Conservation (phyloP, 345 rosid species). For the Syzygium grande region DNA sequence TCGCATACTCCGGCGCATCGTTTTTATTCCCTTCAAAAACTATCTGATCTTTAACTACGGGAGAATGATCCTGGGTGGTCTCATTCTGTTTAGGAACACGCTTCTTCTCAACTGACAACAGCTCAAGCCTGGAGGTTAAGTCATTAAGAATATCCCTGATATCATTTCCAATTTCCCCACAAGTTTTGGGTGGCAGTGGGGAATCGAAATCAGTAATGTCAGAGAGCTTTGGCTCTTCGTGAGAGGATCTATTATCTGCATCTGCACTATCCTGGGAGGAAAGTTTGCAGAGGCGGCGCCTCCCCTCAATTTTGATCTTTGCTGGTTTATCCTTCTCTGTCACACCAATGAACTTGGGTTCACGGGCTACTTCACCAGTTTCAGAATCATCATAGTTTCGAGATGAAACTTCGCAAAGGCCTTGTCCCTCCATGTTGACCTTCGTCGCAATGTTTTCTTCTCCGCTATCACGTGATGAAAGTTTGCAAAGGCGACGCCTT, state of each 20-base stretch:
- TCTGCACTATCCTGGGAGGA: slow-evolving; percentile 27
- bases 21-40: neutral
- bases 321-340: slow-evolving; percentile 5
- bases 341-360: neutral
- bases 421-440: slow-evolving; percentile 20
- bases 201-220: slow-evolving; percentile 64
- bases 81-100: slow-evolving; percentile 18
- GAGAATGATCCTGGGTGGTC: slow-evolving; percentile 7
- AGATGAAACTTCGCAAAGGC: neutral
- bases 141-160: slow-evolving; percentile 75
- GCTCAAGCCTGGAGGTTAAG: slow-evolving; percentile 66
- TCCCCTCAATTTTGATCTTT: slow-evolving; percentile 47
- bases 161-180: slow-evolving; percentile 23
- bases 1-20: slow-evolving; percentile 25
- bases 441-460: neutral
- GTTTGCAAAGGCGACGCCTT: slow-evolving; percentile 48
- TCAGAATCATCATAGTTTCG: neutral
- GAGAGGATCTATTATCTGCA: slow-evolving; percentile 1
- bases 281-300: slow-evolving; percentile 49
- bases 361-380: neutral
- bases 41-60: neutral
- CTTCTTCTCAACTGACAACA: slow-evolving; percentile 65
- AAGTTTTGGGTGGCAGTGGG: slow-evolving; percentile 23
- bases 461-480: slow-evolving; percentile 30
- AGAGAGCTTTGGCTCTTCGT: slow-evolving; percentile 27